Percentiles rank a stretch among this genome's conserved stretches.
Evolutionary conservation across 139 green algal genomes (phyloP).

Genomic region (Chlorella sp.): DNA sequence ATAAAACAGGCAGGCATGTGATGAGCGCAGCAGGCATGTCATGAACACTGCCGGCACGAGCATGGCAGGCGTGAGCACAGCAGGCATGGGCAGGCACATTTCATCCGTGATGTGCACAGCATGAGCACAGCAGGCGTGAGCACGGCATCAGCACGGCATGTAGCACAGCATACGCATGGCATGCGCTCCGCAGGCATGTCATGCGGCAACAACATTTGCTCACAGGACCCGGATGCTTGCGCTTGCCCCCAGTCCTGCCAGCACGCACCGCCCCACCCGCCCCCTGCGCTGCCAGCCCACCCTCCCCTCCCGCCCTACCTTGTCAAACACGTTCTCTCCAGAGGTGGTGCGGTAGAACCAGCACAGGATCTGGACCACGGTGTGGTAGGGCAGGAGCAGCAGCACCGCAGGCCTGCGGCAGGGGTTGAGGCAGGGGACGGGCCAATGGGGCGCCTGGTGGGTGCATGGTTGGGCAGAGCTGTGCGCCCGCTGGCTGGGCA

Average conservation of each 20-base stretch:
- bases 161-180: too few species aligned
- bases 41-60: too few species aligned
- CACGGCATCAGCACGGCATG: too few species aligned
- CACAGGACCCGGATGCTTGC: background rate
- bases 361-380: background rate
- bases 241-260: background rate
- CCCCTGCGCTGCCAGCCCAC: background rate
- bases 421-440: background rate
- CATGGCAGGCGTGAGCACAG: background rate
- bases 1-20: background rate
- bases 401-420: background rate
- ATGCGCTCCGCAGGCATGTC: too few species aligned
- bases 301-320: background rate
- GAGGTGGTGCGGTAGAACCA: constrained; percentile 5
- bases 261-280: background rate
- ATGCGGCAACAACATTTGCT: too few species aligned
- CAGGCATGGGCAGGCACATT: background rate
- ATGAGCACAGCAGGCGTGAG: too few species aligned
- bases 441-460: background rate
- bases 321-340: constrained; percentile 10
- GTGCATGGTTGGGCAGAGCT: background rate
- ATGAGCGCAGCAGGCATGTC: background rate
- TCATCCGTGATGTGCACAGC: too few species aligned
- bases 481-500: too few species aligned
- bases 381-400: constrained; percentile 23